Base-by-base conservation (phyloP, 257 asterid genomes). In the Ligustrum vulgare region DNA sequence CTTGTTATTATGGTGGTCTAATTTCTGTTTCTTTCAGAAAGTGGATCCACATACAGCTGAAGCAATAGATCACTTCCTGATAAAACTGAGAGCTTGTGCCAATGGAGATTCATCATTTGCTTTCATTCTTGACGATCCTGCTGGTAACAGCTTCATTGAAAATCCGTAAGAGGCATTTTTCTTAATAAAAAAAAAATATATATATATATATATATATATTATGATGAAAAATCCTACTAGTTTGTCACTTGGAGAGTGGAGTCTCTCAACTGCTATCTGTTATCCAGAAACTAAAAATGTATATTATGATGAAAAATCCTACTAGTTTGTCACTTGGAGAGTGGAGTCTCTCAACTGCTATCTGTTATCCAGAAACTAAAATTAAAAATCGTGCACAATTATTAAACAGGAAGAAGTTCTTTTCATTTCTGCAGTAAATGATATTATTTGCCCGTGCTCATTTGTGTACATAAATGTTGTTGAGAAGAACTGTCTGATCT, bases 61-160 rank as follows among this genome's bases (percentile, higher is more conserved):
- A 76, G 97, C 98, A 64, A 87, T 95, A 62, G 98, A 93, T 78
- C 77, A 74, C 70, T 95, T 95, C 84, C 80, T 95, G 87, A 45
- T 86, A 79, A 95, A 91, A 74, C 81, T 95, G 73, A 89, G 91
- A 82, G 88, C 97, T 73, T 93, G 94, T 90, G 97, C 94, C 35
- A 68, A 89, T 56, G 97, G 89, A 78, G 76, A 86, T 75, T 82
- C 87, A 43, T 78, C 87, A 75, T 93, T 93, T 81, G 89, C 97
- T 77, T 86, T 93, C 79, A 85, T 78, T 79, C 91, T 95, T 74
- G 98, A 93, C 71, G 99, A 95, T 84, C 99, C 99, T 80, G 84
- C 94, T 56, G 99, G 99, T 77, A 95, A 95, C 88, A 93, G 99
- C 87, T 95, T 91, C 80, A 88, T 93, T 22, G 99, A 95, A 85